Evolutionary conservation across 2,329 filamentous ascomycete genomes (phyloP).

Genomic region (Colletotrichum orchidophilum): DNA sequence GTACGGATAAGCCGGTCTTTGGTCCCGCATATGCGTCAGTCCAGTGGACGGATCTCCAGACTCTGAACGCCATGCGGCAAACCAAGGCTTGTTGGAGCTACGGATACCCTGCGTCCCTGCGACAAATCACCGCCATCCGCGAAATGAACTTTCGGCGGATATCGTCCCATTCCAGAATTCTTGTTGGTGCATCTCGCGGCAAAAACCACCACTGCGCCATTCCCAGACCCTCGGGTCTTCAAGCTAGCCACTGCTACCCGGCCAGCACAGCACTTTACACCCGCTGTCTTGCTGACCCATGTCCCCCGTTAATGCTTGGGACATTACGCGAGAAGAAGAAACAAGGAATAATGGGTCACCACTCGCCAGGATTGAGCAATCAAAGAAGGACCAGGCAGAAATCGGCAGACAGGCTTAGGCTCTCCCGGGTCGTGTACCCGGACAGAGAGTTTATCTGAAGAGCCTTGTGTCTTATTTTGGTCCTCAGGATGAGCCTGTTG

Average conservation of each 20-base stretch:
- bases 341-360: background rate
- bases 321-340: background rate
- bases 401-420: background rate
- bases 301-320: background rate
- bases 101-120: conserved; percentile 10
- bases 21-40: background rate
- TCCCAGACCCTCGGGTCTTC: conserved; percentile 24
- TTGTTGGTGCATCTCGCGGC: conserved; percentile 29
- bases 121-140: conserved; percentile 18
- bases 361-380: background rate
- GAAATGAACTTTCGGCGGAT: conserved; percentile 18
- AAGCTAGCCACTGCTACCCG: background rate
- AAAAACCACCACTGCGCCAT: conserved; percentile 20
- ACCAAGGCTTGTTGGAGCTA: conserved; percentile 14
- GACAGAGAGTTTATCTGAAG: background rate
- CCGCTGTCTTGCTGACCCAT: background rate
- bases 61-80: conserved; percentile 18
- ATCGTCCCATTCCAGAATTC: conserved; percentile 23
- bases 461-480: background rate
- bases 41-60: conserved; percentile 6
- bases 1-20: background rate
- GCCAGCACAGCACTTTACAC: background rate
- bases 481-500: background rate
- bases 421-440: background rate
- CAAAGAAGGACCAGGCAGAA: background rate